Conservation (phyloP, 495 filamentous ascomycete species). For the Astrothelium macrocarpum region DNA sequence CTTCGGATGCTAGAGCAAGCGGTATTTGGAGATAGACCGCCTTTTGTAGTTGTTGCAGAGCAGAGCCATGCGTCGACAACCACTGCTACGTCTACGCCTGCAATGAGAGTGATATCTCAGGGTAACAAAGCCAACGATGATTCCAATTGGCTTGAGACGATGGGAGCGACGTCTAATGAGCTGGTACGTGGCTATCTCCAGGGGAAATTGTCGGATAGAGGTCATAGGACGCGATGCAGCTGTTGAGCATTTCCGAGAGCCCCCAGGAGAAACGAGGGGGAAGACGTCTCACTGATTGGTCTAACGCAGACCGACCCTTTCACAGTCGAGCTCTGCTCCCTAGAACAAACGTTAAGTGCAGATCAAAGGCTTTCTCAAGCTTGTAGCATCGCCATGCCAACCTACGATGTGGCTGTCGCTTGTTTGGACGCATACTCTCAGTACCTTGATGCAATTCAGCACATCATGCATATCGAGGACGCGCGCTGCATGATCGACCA, state of each 20-base stretch:
- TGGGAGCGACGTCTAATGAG: neutral
- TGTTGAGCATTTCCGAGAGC: neutral
- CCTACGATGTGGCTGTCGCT: neutral
- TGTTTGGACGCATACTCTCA: conserved; percentile 8
- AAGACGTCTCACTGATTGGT: neutral
- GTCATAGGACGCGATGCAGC: neutral
- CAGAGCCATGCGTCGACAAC: neutral
- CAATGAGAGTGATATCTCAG: neutral
- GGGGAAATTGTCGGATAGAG: neutral
- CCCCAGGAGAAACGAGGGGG: neutral
- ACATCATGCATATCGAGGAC: conserved; percentile 13
- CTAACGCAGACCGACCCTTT: neutral
- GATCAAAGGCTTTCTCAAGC: neutral
- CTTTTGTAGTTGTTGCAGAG: neutral
- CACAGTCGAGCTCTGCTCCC: neutral
- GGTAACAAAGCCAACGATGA: neutral
- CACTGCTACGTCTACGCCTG: neutral
- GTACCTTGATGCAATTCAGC: conserved; percentile 12
- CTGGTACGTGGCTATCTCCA: neutral
- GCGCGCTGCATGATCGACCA: neutral
- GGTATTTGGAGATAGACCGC: conserved; percentile 6
- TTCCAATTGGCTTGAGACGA: neutral
- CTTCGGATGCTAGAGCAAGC: conserved; percentile 9
- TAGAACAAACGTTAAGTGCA: neutral
- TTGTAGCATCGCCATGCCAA: neutral